phyloP scores from a whole-genome alignment of 2,329 filamentous ascomycete species.

The Aciculosporium take region DNA sequence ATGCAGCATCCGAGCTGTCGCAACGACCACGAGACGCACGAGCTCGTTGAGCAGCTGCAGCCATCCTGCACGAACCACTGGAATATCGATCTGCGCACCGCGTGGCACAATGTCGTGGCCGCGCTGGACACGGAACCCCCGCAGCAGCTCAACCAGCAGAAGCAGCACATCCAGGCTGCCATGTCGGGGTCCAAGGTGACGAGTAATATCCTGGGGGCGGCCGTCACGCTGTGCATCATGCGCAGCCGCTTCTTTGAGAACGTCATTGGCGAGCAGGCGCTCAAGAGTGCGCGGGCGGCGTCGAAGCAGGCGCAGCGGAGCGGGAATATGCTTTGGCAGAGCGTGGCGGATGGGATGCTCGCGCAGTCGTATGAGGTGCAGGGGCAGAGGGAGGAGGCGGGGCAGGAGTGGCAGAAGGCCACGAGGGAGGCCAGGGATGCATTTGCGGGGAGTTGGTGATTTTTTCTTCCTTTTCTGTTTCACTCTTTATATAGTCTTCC shows the following conservation, averaged over 20 bases:
- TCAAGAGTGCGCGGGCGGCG: slow-evolving; percentile 61
- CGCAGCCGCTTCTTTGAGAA: slow-evolving; percentile 68
- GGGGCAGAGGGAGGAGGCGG: slow-evolving; percentile 39
- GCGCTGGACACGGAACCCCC: slow-evolving; percentile 47
- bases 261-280: slow-evolving; percentile 65
- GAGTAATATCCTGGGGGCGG: slow-evolving; percentile 65
- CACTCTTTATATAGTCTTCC: too few relatives aligned
- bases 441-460: slow-evolving; percentile 22
- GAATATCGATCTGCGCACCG: slow-evolving; percentile 62
- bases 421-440: slow-evolving; percentile 28
- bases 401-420: slow-evolving; percentile 25
- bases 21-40: slow-evolving; percentile 42
- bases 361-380: slow-evolving; percentile 61
- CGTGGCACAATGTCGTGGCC: slow-evolving; percentile 62
- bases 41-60: slow-evolving; percentile 51
- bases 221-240: slow-evolving; percentile 76
- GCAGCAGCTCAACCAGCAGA: slow-evolving; percentile 59
- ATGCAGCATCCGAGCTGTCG: slow-evolving; percentile 47
- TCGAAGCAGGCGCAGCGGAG: slow-evolving; percentile 53
- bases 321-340: slow-evolving; percentile 62
- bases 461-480: slow-evolving; percentile 4
- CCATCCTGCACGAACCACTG: slow-evolving; percentile 53
- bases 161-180: slow-evolving; percentile 61
- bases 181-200: slow-evolving; percentile 55
- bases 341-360: slow-evolving; percentile 66